Conservation (phyloP, 2,329 filamentous ascomycete species). For the Cladosporium phlei region DNA sequence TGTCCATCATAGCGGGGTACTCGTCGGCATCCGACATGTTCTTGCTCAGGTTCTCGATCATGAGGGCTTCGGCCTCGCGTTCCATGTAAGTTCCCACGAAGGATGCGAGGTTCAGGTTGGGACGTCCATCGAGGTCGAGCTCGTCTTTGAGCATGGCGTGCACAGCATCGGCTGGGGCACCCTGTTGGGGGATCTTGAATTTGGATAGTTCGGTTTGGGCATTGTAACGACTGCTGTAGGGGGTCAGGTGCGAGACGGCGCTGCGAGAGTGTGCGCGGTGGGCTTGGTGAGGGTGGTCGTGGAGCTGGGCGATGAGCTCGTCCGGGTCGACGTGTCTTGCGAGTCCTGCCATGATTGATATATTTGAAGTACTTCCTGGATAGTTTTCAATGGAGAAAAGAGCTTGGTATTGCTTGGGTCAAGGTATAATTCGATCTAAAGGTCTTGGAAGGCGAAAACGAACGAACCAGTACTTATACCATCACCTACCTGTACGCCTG, state of each 20-base stretch:
- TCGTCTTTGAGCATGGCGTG: conserved; percentile 58
- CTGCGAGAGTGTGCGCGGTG: conserved; percentile 36
- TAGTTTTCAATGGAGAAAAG: not conserved
- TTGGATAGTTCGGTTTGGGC: conserved; percentile 54
- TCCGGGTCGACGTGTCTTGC: conserved; percentile 47
- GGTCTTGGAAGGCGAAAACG: not conserved
- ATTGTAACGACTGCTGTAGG: conserved; percentile 55
- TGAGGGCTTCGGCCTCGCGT: conserved; percentile 51
- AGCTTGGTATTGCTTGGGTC: not conserved
- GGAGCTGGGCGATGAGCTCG: conserved; percentile 51
- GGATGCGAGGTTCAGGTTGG: conserved; percentile 64
- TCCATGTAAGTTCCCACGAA: conserved; percentile 57
- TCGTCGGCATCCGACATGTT: conserved; percentile 69
- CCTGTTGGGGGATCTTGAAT: conserved; percentile 54
- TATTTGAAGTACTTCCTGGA: not conserved
- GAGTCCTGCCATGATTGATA: conserved; percentile 42
- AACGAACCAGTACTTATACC: not conserved
- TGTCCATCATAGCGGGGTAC: conserved; percentile 48
- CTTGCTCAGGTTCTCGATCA: conserved; percentile 65
- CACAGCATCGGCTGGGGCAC: conserved; percentile 58
- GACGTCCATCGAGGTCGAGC: conserved; percentile 59
- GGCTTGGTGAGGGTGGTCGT: conserved; percentile 36
- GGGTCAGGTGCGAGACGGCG: conserved; percentile 50
- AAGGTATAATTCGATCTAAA: not conserved
- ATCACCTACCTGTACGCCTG: no score